Percentiles rank a stretch among this genome's conserved stretches.
Evolutionary conservation across 768 basidiomycete genomes (phyloP).

Genomic region (Candolleomyces efflorescens): DNA sequence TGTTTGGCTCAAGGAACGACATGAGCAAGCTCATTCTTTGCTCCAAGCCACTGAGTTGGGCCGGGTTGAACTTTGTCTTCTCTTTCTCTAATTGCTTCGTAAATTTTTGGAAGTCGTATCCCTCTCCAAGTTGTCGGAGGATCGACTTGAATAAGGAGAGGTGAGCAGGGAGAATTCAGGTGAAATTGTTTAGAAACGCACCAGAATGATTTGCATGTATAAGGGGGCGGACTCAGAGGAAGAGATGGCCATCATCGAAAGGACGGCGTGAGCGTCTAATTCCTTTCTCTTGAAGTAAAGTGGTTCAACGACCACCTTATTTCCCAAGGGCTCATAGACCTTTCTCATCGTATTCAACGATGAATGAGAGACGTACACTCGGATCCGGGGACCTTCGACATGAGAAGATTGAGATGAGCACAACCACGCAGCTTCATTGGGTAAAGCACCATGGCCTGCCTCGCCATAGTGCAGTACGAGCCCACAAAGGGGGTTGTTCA

Average conservation of each 20-base stretch:
- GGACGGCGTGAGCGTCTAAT: constrained; percentile 62
- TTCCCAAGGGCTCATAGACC: constrained; percentile 51
- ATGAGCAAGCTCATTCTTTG: constrained; percentile 61
- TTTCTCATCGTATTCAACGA: constrained; percentile 57
- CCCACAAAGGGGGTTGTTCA: constrained; percentile 54
- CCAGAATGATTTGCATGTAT: constrained; percentile 66
- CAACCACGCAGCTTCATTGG: constrained; percentile 66
- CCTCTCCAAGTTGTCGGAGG: constrained; percentile 58
- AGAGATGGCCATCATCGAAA: constrained; percentile 72
- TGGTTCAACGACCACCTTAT: constrained; percentile 47
- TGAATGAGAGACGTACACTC: constrained; percentile 58
- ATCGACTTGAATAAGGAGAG: constrained; percentile 41
- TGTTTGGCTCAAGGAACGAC: constrained; percentile 44
- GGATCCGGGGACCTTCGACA: constrained; percentile 30
- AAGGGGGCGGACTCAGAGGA: constrained; percentile 59
- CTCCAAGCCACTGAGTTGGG: constrained; percentile 51
- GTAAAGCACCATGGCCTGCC: constrained; percentile 51
- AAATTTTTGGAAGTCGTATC: constrained; percentile 50
- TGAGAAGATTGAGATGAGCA: constrained; percentile 28
- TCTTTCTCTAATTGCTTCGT: constrained; percentile 38
- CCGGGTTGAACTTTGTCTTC: constrained; percentile 50
- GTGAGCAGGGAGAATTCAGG: neutral
- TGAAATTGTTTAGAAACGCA: constrained; percentile 24
- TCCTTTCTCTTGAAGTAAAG: constrained; percentile 55
- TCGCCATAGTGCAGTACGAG: constrained; percentile 70